Evolutionary conservation across 2,329 filamentous ascomycete species (phyloP), one percentile per base, ranked within the genome.

Genomic region (Cadophora luteo-olivacea): DNA sequence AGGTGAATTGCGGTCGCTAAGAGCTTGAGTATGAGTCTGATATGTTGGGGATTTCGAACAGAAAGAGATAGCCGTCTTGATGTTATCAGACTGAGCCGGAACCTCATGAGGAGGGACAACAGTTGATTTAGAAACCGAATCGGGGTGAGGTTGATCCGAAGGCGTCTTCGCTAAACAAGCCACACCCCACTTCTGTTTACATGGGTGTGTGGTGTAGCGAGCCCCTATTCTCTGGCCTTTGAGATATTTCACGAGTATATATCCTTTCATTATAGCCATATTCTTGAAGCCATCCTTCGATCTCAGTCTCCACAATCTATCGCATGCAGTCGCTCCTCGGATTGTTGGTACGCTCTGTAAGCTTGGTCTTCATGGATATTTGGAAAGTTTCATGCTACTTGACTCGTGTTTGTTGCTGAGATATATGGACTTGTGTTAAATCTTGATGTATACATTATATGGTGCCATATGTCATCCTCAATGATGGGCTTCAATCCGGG

Each of bases 81-180:
- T 36, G 29, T 3, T 5, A 45, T 19, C 12, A 45, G 4, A 45
- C 2, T 19, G 41, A 45, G 11, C 3, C 12, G 4, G 2, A 6
- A 16, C 4, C 1, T 2, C 41, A 19, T 36, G 33, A 45, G 41
- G 41, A 45, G 41, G 16, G 16, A 45, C 16, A 14, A 16, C 16
- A 45, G 41, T 45, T 16, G 9, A 60, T 41, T 8, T 11, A 25
- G 9, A 4, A 16, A 4, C 22, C 25, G n/a, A 25, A 16, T 60
- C 57, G 57, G 57, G 33, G 1, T 25, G 57, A 38, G 38, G 24
- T 38, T 29, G 6, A 25, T 24, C 36, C 57, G 57, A n/a, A 24
- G 36, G 22, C 57, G n/a, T 60, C 36, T 12, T 60, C 57, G 57
- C 57, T 60, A 45, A 45, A n/a, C 11, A 45, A 22, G 57, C 22